These are phyloP conservation scores for Xenosphaeropsis pyriputrescens DNA, from an alignment of 2,329 filamentous ascomycete species.

Conservation along the genomic window DNA sequence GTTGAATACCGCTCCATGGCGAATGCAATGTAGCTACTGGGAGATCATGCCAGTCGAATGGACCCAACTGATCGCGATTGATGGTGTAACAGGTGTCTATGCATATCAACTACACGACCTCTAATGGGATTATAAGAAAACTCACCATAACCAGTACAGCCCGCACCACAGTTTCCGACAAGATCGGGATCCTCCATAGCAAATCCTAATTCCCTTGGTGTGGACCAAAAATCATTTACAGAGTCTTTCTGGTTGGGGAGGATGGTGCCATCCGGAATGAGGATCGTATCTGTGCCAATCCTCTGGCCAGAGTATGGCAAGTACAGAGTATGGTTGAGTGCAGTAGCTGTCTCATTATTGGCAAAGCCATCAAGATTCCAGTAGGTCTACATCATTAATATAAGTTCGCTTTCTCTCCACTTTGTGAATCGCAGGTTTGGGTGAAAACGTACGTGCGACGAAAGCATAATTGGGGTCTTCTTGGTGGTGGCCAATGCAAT, in stretches of 20 bases:
- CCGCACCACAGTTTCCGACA: conserved; percentile 60
- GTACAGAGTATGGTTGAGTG: conserved; percentile 58
- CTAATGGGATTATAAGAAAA: too few relatives aligned
- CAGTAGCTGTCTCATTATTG: conserved; percentile 50
- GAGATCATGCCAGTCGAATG: conserved; percentile 47
- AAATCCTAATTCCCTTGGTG: conserved; percentile 64
- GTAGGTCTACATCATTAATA: conserved; percentile 42
- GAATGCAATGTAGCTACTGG: conserved; percentile 56
- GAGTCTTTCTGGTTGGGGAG: conserved; percentile 50
- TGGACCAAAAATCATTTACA: conserved; percentile 71
- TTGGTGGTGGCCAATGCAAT: conserved; percentile 54
- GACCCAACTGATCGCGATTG: conserved; percentile 40
- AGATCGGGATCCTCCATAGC: conserved; percentile 49
- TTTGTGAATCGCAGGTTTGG: too few relatives aligned
- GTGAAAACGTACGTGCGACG: conserved; percentile 29
- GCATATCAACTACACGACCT: too few relatives aligned
- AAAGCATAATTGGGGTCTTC: conserved; percentile 74
- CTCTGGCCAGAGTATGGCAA: conserved; percentile 60
- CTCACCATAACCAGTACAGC: conserved; percentile 71
- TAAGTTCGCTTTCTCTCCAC: neutral
- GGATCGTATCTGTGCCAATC: conserved; percentile 52
- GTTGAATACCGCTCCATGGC: conserved; percentile 65
- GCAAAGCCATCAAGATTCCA: conserved; percentile 75
- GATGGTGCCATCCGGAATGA: conserved; percentile 66
- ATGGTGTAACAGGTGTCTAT: conserved; percentile 55